Base-by-base conservation (phyloP, 176 grass and related monocot species). In the Eragrostis curvula region DNA sequence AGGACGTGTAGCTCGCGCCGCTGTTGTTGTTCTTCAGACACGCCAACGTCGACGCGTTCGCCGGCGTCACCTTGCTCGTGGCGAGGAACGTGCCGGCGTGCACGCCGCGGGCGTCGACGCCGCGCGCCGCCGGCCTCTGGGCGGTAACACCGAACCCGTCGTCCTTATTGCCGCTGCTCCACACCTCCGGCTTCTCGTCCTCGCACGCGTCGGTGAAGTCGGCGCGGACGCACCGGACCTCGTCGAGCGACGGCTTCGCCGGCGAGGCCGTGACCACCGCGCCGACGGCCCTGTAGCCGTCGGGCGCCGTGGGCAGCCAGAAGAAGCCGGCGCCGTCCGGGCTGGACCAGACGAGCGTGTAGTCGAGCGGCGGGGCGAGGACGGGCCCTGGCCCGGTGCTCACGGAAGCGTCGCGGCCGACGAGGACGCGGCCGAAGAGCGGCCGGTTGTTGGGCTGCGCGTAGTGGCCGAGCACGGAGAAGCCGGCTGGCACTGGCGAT, bases 301-400 rank as follows among this genome's bases (percentile, higher is more conserved):
- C 89, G 0, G 89, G 68, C 3, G 92, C 42, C 71, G 24, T 27
- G 23, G 86, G 85, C 49, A 94, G 85, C 96, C 96, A 98, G 83
- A 98, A 93, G 84, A 84, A 86, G 70, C 78, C 87, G 43, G 74
- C 50, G 7, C 84, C 87, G 40, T 87, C 93, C 43, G 83, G 83
- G 75, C 90, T 95, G 79, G 84, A 93, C 96, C 90, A 98, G 46
- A 93, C 79, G 36, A 90, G 90, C 6, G 79, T 77, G 76, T 86
- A 92, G 70, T 92, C 90, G 6, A 87, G 5, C 3, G 92, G 89
- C 77, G 59, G 58, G 0, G 85, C 87, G 0, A 94, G 94, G 49
- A 81, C 14, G 0, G 44, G 32, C 3, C 72, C 83, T 2, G 36
- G 43, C 42, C 45, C 32, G 78, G 79, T 55, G 1, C 53, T 58